Evolutionary conservation across 164 flowering plant species (phyloP).

Genomic region (Protea cynaroides): DNA sequence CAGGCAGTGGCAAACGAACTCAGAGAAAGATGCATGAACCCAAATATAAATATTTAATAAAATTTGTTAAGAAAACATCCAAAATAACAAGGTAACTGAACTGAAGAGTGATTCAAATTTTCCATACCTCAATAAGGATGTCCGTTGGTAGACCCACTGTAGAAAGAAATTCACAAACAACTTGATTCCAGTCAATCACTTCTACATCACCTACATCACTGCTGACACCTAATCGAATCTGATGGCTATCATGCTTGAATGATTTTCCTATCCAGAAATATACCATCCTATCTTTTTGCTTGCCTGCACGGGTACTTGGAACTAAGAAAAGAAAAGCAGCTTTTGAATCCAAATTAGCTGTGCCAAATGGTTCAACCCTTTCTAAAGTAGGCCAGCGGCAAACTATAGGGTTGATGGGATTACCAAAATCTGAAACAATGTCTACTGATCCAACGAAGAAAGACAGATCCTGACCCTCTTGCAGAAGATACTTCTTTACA

Average conservation of each 20-base stretch:
- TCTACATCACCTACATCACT: conserved; percentile 13
- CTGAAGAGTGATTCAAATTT: not conserved
- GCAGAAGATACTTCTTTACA: conserved; percentile 5
- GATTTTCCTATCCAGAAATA: conserved; percentile 59
- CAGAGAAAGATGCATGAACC: too few species aligned
- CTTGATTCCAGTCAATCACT: conserved; percentile 36
- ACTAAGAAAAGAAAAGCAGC: conserved; percentile 31
- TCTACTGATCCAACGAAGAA: conserved; percentile 9
- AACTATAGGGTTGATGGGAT: conserved; percentile 20
- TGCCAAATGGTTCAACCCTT: conserved; percentile 22
- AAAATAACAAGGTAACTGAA: too few species aligned
- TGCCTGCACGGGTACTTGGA: conserved; percentile 20
- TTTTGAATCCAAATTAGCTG: conserved; percentile 32
- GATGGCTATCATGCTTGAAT: conserved; percentile 16
- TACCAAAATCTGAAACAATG: conserved; percentile 1
- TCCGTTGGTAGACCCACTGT: conserved; percentile 37
- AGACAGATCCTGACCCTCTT: not conserved
- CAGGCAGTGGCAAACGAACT: not conserved
- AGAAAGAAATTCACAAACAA: conserved; percentile 26
- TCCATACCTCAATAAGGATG: conserved; percentile 38
- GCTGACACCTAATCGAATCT: conserved; percentile 11
- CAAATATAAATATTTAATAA: too few species aligned
- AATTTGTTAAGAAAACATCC: too few species aligned
- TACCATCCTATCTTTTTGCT: conserved; percentile 21
- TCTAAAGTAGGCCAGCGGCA: conserved; percentile 49